Percentiles rank a stretch among this genome's conserved stretches.
Evolutionary conservation across 176 grass and related monocot species (phyloP).

Genomic region (Carex kokanica): DNA sequence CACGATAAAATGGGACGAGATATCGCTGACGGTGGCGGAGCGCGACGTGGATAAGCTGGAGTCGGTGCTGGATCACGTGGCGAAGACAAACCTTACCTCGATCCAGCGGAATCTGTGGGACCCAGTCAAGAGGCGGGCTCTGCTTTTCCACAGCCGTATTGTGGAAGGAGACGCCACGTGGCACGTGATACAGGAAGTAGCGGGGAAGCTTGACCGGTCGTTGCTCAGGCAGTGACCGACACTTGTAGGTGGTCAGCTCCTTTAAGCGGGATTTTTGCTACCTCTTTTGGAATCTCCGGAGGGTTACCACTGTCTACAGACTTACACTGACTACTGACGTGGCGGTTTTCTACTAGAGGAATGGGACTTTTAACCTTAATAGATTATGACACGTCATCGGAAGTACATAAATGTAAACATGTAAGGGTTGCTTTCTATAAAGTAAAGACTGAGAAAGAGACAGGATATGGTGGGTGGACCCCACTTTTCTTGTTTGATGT

Average conservation of each 20-base stretch:
- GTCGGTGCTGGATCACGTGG: constrained; percentile 61
- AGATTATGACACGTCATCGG: background rate
- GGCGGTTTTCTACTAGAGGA: background rate
- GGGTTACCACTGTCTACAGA: background rate
- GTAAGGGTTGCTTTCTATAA: background rate
- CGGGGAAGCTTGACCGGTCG: constrained; percentile 37
- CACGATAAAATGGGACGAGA: constrained; percentile 54
- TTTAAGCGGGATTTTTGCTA: background rate
- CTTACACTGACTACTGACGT: background rate
- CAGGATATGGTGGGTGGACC: background rate
- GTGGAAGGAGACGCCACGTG: constrained; percentile 78
- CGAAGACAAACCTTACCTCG: constrained; percentile 55
- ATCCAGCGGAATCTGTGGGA: constrained; percentile 93
- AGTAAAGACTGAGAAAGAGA: background rate
- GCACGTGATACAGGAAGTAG: constrained; percentile 72
- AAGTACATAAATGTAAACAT: background rate
- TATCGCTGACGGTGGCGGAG: constrained; percentile 68
- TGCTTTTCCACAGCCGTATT: constrained; percentile 57
- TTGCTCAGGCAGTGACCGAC: constrained; percentile 20
- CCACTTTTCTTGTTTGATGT: background rate
- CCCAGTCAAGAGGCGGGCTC: constrained; percentile 47
- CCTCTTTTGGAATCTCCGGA: background rate
- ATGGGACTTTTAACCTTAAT: background rate
- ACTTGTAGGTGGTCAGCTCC: constrained; percentile 38
- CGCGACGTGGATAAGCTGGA: constrained; percentile 58